Base-by-base conservation (phyloP, 768 basidiomycete genomes). In the Mycena chlorophos region DNA sequence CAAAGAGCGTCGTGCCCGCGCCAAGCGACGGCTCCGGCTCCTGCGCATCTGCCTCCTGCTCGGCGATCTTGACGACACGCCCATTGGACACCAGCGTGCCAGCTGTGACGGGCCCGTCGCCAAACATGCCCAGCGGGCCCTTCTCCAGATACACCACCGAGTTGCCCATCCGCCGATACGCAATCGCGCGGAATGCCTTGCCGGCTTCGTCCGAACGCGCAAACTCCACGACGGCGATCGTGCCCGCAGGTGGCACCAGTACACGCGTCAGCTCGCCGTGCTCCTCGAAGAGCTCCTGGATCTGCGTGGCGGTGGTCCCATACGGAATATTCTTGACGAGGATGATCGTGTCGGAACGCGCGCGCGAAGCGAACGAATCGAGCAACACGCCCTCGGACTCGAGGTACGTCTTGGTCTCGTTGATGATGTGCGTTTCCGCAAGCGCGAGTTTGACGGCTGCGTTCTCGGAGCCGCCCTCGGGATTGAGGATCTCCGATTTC, bases 261-360 rank as follows among this genome's bases (percentile, higher is more conserved):
- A 97, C 81, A 12, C 89, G 79, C 19, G 64, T 76, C 23, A 96
- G 71, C 52, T 77, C 73, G 3, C 94, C 94, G 63, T 94, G 87
- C 0, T 80, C 76, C 50, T 83, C 80, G 64, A 98, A 94, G 46
- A 98, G 69, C 56, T 86, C 86, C 22, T 82, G 81, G n/a, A 98
- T 83, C 60, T 91, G 83, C 17, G 84, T 80, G 0, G 75, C 70
- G 0, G 87, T 82, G 2, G 94, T 96, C 5, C 91, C 93, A 65
- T 89, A 96, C 0, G 97, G 96, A 42, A 99, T 93, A 72, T 98
- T 98, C 75, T 98, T 98, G 59, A 98, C 89, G 17, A 99, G 81
- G 58, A 98, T 86, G 29, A 79, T 84, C 0, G 91, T 95, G 63
- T 89, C 84, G 0, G 93, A 95, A 14, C 83, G 78, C 3, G 73